These are phyloP conservation scores for Penicillium paradoxum DNA, from an alignment of 495 filamentous ascomycete genomes.

Conservation along the genomic window DNA sequence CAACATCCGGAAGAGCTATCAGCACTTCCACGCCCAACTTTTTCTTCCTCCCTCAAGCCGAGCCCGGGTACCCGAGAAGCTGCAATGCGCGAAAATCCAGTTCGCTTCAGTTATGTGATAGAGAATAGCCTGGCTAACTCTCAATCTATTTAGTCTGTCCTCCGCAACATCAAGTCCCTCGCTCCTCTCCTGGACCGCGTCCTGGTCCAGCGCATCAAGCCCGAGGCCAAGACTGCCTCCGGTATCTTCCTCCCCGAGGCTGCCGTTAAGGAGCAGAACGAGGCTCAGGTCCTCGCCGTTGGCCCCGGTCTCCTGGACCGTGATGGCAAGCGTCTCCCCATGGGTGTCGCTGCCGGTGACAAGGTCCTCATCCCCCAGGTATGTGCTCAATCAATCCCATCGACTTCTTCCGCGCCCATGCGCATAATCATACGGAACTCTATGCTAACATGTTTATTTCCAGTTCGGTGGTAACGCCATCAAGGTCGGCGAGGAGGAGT, in stretches of 20 bases:
- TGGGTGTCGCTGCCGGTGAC: constrained; percentile 78
- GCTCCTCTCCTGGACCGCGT: constrained; percentile 97
- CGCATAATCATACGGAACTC: not conserved
- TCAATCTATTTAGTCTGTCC: constrained; percentile 44
- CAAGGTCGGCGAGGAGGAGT: constrained; percentile 97
- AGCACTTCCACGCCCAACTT: constrained; percentile 3
- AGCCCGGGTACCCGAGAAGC: not conserved
- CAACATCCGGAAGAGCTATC: not conserved
- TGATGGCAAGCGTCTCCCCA: constrained; percentile 78
- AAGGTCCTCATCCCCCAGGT: constrained; percentile 97
- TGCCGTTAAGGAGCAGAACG: constrained; percentile 95
- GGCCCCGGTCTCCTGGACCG: constrained; percentile 82
- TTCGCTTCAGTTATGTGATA: not conserved
- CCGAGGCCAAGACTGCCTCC: constrained; percentile 89
- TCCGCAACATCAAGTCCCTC: constrained; percentile 95
- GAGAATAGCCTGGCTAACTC: not conserved
- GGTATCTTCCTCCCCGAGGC: constrained; percentile 98
- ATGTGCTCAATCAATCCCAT: constrained; percentile 27
- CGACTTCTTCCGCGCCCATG: constrained; percentile 1
- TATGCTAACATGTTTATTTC: constrained; percentile 5
- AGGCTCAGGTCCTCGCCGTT: constrained; percentile 91
- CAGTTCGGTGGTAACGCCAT: constrained; percentile 94
- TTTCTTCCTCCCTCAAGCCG: constrained; percentile 8
- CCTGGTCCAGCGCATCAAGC: constrained; percentile 95
- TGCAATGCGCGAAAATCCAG: not conserved